These are phyloP conservation scores for Phaeophleospora eucalypticola DNA, from an alignment of 2,329 filamentous ascomycete species.

Conservation along the genomic window DNA sequence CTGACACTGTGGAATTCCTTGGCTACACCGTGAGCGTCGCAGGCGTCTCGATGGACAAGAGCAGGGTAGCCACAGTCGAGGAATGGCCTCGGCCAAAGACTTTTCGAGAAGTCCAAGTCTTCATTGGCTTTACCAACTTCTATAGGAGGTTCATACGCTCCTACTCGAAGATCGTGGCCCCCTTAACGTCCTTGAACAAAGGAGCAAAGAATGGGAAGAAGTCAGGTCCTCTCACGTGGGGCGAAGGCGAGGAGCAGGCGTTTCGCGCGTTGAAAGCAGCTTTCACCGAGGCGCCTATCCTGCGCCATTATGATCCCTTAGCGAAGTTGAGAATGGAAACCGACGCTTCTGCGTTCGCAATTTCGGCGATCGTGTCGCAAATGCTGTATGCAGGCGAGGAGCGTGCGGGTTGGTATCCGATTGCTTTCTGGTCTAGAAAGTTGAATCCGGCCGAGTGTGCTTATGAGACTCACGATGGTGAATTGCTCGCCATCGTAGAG, in stretches of 20 bases:
- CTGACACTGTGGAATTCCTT: conserved; percentile 15
- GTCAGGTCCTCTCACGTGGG: neutral
- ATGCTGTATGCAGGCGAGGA: neutral
- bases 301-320: neutral
- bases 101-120: conserved; percentile 1
- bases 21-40: conserved; percentile 8
- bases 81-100: neutral
- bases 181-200: neutral
- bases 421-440: conserved; percentile 27
- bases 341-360: conserved; percentile 2
- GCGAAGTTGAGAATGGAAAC: neutral
- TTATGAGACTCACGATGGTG: conserved; percentile 36
- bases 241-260: neutral
- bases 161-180: neutral
- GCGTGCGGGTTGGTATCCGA: too few relatives aligned
- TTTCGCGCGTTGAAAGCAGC: neutral
- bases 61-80: neutral
- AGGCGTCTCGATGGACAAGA: neutral
- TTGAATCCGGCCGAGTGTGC: conserved; percentile 25
- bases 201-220: too few relatives aligned
- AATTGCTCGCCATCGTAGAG: conserved; percentile 35
- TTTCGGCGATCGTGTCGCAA: neutral
- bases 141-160: neutral
- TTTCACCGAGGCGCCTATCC: neutral
- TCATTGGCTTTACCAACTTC: conserved; percentile 3